Percentiles rank a stretch among this genome's conserved stretches.
These are phyloP conservation scores for Clohesyomyces aquaticus DNA, from an alignment of 495 filamentous ascomycete species.

Conservation along the genomic window DNA sequence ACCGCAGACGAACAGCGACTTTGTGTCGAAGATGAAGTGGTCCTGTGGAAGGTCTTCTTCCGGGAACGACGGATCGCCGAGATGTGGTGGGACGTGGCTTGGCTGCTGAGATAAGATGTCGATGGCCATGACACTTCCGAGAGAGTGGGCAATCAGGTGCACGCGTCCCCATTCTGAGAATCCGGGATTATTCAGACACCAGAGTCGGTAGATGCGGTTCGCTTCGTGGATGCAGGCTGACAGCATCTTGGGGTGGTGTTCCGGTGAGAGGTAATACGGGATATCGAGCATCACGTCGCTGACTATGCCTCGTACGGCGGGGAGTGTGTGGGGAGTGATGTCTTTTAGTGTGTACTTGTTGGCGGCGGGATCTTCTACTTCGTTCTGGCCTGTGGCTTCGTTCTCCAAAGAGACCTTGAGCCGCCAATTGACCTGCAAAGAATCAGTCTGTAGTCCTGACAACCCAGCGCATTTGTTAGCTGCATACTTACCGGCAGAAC, in stretches of 20 bases:
- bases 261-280: slow-evolving; percentile 90
- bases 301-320: slow-evolving; percentile 84
- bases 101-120: slow-evolving; percentile 91
- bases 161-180: slow-evolving; percentile 82
- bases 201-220: slow-evolving; percentile 89
- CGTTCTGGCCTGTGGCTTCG: slow-evolving; percentile 67
- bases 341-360: slow-evolving; percentile 81
- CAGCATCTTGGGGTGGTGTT: slow-evolving; percentile 91
- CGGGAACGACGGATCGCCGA: slow-evolving; percentile 56
- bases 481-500: slow-evolving; percentile 60
- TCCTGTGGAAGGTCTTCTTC: slow-evolving; percentile 53
- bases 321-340: slow-evolving; percentile 89
- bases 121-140: slow-evolving; percentile 90
- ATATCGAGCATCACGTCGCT: slow-evolving; percentile 98
- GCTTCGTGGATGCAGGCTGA: slow-evolving; percentile 86
- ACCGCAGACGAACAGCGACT: slow-evolving; percentile 86
- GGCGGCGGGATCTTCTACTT: slow-evolving; percentile 53
- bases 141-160: slow-evolving; percentile 89
- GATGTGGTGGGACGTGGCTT: slow-evolving; percentile 58
- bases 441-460: too few species aligned
- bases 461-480: too few species aligned
- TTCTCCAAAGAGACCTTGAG: slow-evolving; percentile 84
- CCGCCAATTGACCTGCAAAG: slow-evolving; percentile 74
- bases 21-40: slow-evolving; percentile 88
- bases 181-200: slow-evolving; percentile 88